These are phyloP conservation scores for Incumbomyces delicatus DNA, from an alignment of 2,329 filamentous ascomycete species.

Conservation along the genomic window DNA sequence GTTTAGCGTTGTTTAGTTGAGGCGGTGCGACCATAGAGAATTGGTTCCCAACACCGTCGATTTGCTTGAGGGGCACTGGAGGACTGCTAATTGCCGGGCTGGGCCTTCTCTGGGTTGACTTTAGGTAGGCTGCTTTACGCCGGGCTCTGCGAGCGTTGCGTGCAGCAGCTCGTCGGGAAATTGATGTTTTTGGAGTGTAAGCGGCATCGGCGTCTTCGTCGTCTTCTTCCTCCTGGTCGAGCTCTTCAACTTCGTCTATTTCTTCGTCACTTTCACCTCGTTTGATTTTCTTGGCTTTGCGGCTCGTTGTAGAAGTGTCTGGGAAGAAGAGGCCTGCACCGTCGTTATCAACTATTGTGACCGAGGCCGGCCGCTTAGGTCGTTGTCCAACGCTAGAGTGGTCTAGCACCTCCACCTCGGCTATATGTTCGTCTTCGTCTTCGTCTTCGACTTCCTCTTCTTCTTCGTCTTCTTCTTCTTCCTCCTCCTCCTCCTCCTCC, in stretches of 20 bases:
- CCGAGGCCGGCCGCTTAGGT: background rate
- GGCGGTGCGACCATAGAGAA: too few relatives aligned
- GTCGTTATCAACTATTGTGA: background rate
- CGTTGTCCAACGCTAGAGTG: background rate
- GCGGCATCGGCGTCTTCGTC: background rate
- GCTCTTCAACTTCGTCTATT: background rate
- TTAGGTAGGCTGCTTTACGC: too few relatives aligned
- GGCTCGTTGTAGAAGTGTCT: background rate
- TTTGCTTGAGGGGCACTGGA: too few relatives aligned
- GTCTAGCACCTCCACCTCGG: background rate
- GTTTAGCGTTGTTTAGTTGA: too few relatives aligned
- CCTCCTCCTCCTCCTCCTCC: background rate
- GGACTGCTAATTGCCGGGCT: too few relatives aligned
- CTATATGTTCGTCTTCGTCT: too few relatives aligned
- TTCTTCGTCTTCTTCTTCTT: background rate
- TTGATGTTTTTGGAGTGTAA: background rate
- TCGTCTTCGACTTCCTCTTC: too few relatives aligned
- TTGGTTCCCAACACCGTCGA: too few relatives aligned
- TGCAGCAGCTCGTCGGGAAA: too few relatives aligned
- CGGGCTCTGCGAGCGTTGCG: too few relatives aligned
- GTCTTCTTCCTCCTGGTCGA: background rate
- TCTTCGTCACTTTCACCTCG: background rate
- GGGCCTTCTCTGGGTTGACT: too few relatives aligned
- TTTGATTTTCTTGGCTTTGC: background rate
- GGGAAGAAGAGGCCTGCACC: background rate